These are phyloP conservation scores for Capronia epimyces DNA, from an alignment of 2,329 filamentous ascomycete species.

Conservation along the genomic window DNA sequence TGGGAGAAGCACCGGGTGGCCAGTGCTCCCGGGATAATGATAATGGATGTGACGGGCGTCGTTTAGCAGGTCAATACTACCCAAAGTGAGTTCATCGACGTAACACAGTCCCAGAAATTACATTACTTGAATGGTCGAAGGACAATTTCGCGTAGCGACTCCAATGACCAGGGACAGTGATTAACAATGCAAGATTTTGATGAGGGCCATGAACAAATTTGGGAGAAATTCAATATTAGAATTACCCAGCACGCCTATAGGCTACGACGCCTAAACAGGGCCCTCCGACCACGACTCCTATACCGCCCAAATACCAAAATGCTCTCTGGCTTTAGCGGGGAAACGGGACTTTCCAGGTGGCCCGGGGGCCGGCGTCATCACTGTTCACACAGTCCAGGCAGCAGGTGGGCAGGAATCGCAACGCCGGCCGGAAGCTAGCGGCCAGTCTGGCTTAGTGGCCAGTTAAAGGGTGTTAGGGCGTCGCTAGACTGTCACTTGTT, in stretches of 20 bases:
- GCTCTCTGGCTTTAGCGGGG: background rate
- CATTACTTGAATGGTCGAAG: background rate
- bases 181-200: background rate
- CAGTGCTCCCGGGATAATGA: background rate
- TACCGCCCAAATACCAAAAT: background rate
- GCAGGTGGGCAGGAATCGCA: background rate
- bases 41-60: too few relatives aligned
- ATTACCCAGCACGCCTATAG: background rate
- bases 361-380: background rate
- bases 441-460: too few relatives aligned
- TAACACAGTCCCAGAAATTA: conserved; percentile 7
- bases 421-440: background rate
- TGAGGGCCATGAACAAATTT: background rate
- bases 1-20: background rate
- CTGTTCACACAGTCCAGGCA: background rate
- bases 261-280: background rate
- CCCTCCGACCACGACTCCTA: background rate
- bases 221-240: background rate
- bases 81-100: background rate
- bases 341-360: background rate
- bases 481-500: background rate
- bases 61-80: background rate
- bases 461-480: background rate
- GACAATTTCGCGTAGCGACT: conserved; percentile 6
- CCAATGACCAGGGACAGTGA: background rate